Evolutionary conservation across 2,329 filamentous ascomycete genomes (phyloP), one percentile per base, ranked within the genome.

Genomic region (Fusarium sp.): DNA sequence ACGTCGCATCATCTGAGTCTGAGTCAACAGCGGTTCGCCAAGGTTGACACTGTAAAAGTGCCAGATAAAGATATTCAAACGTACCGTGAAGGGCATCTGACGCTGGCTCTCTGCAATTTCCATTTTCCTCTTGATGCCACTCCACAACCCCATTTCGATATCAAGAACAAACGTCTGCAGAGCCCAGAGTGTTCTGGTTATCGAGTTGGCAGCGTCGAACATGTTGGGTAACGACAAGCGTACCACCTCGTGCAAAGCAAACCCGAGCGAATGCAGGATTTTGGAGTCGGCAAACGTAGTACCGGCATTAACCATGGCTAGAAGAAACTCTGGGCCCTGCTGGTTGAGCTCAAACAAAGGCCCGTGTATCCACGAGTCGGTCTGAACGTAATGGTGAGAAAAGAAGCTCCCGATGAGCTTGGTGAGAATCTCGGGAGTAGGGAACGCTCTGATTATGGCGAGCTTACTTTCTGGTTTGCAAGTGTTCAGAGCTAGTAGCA

Each of bases 341-440:
- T 35, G 20, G 2, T 53, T 46, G 11, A 39, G 27, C 1, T 53
- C 27, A 7, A 53, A 53, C 0, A 39, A 53, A 8, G 50, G 27
- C 1, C 20, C 20, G n/a, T 53, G 50, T 20, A 53, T 22, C 50
- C 50, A 53, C 8, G 50, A 53, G 50, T 53, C 40, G 2, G 6
- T 14, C 4, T 53, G 50, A 4, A 53, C 39, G 1, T 39, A 17
- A 7, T 53, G 50, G 40, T 53, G 50, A 1, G 50, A 53, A 19
- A 53, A 53, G 40, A 53, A 53, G 50, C 40, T 53, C 9, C 19
- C 50, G 3, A 53, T 35, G 7, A 53, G 50, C 27, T 53, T 53
- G 7, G 50, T 35, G 4, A 53, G 20, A 2, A 53, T 46, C 9
- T 46, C 40, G 0, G 50, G 22, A 13, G 17, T 32, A 0, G 40